Evolutionary conservation across 441 rosid genomes (phyloP), one percentile per base, ranked within the genome.

Genomic region (Manihot esculenta): DNA sequence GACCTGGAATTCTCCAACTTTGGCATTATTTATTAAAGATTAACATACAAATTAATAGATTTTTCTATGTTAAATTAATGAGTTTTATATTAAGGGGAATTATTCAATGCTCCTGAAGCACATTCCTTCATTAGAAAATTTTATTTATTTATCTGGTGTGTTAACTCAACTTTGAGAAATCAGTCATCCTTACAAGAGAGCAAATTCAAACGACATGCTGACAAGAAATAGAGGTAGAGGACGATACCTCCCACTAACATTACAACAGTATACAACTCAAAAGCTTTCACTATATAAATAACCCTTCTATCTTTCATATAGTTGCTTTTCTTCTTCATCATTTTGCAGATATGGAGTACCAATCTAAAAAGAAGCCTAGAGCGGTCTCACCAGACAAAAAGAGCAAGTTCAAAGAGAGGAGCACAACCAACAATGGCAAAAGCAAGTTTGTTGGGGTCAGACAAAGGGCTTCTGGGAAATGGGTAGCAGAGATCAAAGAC

Each of bases 401-500:
- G 72, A 70, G 71, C 69, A 82, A 78, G 44, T 72, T 70, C 64
- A 83, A 81, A 69, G 79, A 62, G 68, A 79, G 65, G 69, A 64
- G 64, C 80, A 75, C 18, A 18, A 56, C 7, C 9, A 50, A 21
- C 58, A 80, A 27, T 35, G 27, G 66, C 71, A 84, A 80, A 77
- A 82, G 68, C 62, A 90, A 86, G 84, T 93, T 84, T 63, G 84
- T 93, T 11, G 98, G 98, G 42, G 98, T 89, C 41, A 84, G 98
- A 62, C 96, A 91, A 72, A 84, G 98, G 79, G 96, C 97, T 3
- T 89, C 98, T 0, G 94, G 97, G 6, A 93, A 91, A 79, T 93
- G 98, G 97, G 95, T 89, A 5, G 97, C 97, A 11, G 98, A 93
- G 82, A 93, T 93, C 86, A 93, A 93, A 81, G 92, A 91, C 87